These are phyloP conservation scores for Phytophthora idaei DNA, from an alignment of 352 stramenopile genomes.

Conservation along the genomic window DNA sequence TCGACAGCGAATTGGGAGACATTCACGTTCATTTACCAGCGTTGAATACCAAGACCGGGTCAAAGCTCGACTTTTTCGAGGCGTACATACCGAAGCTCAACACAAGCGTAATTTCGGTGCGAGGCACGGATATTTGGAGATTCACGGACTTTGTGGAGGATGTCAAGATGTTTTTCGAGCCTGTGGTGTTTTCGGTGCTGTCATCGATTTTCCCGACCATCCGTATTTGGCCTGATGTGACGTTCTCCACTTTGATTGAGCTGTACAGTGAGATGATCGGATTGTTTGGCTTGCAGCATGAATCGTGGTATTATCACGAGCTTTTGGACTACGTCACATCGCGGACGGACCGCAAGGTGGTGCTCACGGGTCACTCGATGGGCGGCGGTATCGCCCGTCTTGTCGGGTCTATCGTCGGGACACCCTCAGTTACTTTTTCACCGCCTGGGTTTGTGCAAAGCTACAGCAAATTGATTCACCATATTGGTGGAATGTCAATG, in stretches of 20 bases:
- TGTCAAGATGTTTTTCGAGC: conserved; percentile 92
- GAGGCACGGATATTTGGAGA: conserved; percentile 89
- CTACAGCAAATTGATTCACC: conserved; percentile 89
- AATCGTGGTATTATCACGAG: conserved; percentile 90
- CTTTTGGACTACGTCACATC: conserved; percentile 83
- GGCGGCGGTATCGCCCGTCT: conserved; percentile 86
- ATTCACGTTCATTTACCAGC: conserved; percentile 67
- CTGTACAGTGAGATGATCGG: conserved; percentile 88
- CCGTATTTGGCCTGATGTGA: conserved; percentile 91
- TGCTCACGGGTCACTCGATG: conserved; percentile 91
- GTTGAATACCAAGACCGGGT: conserved; percentile 83
- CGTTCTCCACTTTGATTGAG: conserved; percentile 86
- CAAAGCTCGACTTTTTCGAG: conserved; percentile 88
- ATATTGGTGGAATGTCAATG: conserved; percentile 72
- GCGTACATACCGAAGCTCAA: conserved; percentile 79
- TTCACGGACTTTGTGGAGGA: conserved; percentile 92
- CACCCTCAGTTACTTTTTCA: conserved; percentile 86
- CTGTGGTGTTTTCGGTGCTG: conserved; percentile 89
- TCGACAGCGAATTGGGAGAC: conserved; percentile 46
- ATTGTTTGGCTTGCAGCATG: conserved; percentile 87
- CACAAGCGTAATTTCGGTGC: conserved; percentile 87
- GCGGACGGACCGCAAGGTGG: conserved; percentile 78
- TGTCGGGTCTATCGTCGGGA: conserved; percentile 77
- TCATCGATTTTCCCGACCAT: conserved; percentile 91
- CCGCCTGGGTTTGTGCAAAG: conserved; percentile 87